phyloP scores from a whole-genome alignment of 768 basidiomycete genomes.

The Lentinus tigrinus region DNA sequence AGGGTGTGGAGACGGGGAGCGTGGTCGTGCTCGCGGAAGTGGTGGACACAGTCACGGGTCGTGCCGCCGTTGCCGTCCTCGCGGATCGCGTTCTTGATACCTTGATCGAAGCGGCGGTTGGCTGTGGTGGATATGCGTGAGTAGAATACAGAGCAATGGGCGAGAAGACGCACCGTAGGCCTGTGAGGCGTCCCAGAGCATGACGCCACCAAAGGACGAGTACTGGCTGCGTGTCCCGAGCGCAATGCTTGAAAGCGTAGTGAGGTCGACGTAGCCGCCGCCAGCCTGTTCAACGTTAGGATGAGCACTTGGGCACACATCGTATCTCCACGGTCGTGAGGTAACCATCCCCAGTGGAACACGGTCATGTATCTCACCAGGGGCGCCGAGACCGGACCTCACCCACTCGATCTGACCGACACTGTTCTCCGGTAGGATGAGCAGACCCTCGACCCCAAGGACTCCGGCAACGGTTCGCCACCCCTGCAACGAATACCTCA shows the following conservation, averaged over 20 bases:
- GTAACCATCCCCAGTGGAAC: no score
- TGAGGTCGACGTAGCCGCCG: slow-evolving; percentile 51
- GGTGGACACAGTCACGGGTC: background rate
- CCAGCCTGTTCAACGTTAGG: no score
- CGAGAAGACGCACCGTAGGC: slow-evolving; percentile 3
- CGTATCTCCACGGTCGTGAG: no score
- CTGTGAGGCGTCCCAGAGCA: slow-evolving; percentile 39
- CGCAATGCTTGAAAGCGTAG: slow-evolving; percentile 48
- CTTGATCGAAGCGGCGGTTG: slow-evolving; percentile 26
- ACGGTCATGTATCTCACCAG: no score
- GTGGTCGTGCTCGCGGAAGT: slow-evolving; percentile 14
- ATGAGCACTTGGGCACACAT: no score
- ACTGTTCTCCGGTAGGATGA: no score
- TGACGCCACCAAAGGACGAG: slow-evolving; percentile 63
- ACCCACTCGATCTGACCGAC: no score
- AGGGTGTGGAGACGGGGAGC: background rate
- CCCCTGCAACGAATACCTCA: no score
- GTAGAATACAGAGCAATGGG: background rate
- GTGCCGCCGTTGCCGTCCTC: slow-evolving; percentile 7
- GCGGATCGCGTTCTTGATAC: slow-evolving; percentile 23
- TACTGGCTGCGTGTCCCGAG: slow-evolving; percentile 52
- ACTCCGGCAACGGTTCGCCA: no score
- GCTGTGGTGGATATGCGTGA: slow-evolving; percentile 5
- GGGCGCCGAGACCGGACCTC: no score
- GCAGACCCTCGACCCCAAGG: no score